Evolutionary conservation across 1,139 yeast species (phyloP), one percentile per base, ranked within the genome.

Genomic region (Kluyveromyces sp.): DNA sequence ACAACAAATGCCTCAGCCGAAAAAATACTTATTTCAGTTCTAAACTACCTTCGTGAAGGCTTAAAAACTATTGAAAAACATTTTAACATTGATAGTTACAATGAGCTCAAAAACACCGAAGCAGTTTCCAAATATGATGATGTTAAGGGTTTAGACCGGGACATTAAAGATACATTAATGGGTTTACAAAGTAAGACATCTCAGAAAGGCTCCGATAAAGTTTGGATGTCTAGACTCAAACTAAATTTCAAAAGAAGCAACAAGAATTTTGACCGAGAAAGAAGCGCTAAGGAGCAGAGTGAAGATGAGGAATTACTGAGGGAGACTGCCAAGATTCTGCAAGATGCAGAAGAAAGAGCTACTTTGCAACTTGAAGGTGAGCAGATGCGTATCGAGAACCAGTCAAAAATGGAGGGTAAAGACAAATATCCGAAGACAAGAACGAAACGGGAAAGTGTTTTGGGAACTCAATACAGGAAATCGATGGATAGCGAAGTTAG

Each of bases 91-190:
- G 43, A 47, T 7, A 49, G 50, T 28, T 48, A 31, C 27, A 47
- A 33, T 30, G 47, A 28, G 1, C 25, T 42, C 27, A 50, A 48
- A 4, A 44, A 55, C 36, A 39, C 52, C 25, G 56, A 54, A 3
- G 48, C 50, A 26, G 42, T 45, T 32, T 45, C 39, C 34, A 48
- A 46, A 3, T 45, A 60, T 6, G 63, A 57, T 28, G 59, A 60
- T 40, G 48, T 61, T 15, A 58, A 59, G 33, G 52, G 61, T 10
- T 45, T 62, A 2, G 63, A 55, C 10, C 56, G 55, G 38, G 64
- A 61, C 39, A 57, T 62, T 7, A 60, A 61, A 42, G 42, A 50
- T 25, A 29, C 39, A 39, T 30, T 42, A 32, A 31, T 35, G 35
- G 30, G 45, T 37, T n/a, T 25, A 28, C 41, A 34, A 35, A 27